These are phyloP conservation scores for Exophiala phaeomuriformis DNA, from an alignment of 2,329 filamentous ascomycete species.

Conservation along the genomic window DNA sequence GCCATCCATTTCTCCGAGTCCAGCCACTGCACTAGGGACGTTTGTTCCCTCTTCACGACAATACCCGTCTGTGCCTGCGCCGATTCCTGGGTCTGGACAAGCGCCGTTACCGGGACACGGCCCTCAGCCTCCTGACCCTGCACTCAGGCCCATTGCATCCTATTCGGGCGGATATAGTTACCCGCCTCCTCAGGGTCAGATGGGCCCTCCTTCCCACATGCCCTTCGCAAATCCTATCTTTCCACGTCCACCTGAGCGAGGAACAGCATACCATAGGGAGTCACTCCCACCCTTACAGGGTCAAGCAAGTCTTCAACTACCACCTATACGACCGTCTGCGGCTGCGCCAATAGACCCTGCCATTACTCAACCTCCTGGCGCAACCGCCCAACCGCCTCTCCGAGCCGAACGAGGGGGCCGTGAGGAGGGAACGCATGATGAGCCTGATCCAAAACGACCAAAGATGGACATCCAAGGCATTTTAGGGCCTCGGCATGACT, in stretches of 20 bases:
- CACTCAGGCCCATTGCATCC: conserved; percentile 1
- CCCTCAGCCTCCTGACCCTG: conserved; percentile 9
- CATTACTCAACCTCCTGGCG: conserved; percentile 15
- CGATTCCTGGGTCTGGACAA: conserved; percentile 3
- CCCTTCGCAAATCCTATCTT: conserved; percentile 20
- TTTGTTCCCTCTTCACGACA: conserved; percentile 16
- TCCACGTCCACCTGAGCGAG: conserved; percentile 4
- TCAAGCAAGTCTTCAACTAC: conserved; percentile 22
- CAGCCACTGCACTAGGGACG: conserved; percentile 17
- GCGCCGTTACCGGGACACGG: conserved; percentile 2
- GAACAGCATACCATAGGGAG: conserved; percentile 4
- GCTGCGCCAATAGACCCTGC: conserved; percentile 23
- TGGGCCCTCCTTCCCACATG: conserved; percentile 5
- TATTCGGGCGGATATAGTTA: conserved; percentile 18
- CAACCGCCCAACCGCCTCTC: conserved; percentile 4
- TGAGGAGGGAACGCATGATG: conserved; percentile 14
- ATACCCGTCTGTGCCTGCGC: conserved; percentile 5
- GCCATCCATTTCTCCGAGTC: conserved; percentile 21
- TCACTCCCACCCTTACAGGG: conserved; percentile 10
- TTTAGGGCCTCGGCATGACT: conserved; percentile 22
- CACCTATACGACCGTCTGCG: conserved; percentile 23
- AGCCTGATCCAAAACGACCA: conserved; percentile 26
- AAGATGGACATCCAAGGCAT: conserved; percentile 28
- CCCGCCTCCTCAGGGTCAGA: conserved; percentile 9
- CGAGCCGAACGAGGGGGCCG: conserved; percentile 7